These are phyloP conservation scores for Nelumbo lutea DNA, from an alignment of 164 flowering plant species.

Conservation along the genomic window DNA sequence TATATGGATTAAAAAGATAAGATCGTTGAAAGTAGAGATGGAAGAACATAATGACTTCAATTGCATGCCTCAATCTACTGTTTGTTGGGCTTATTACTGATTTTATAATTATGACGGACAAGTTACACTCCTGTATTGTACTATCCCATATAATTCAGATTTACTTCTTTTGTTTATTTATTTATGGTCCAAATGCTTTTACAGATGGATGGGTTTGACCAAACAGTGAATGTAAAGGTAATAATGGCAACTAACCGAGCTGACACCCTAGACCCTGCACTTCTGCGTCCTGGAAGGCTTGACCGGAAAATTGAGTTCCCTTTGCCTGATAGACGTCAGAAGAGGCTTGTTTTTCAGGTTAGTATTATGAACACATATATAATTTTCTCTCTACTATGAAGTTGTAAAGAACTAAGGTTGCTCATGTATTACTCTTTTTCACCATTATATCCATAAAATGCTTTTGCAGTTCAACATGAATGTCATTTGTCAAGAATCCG, in stretches of 20 bases:
- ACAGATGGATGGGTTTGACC: conserved; percentile 99
- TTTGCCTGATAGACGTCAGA: conserved; percentile 91
- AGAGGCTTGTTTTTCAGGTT: conserved; percentile 96
- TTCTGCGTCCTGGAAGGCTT: conserved; percentile 91
- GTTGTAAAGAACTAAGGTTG: too few species aligned
- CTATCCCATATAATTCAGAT: too few species aligned
- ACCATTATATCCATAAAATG: not conserved
- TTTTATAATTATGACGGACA: too few species aligned
- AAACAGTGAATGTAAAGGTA: conserved; percentile 97
- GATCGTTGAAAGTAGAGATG: not conserved
- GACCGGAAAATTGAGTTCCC: conserved; percentile 98
- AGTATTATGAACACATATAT: conserved; percentile 1
- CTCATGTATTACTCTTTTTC: not conserved
- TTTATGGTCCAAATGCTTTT: conserved; percentile 8
- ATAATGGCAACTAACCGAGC: conserved; percentile 99
- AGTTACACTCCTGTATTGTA: too few species aligned
- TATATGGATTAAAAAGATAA: not conserved
- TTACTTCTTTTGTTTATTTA: too few species aligned
- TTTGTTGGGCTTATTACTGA: too few species aligned
- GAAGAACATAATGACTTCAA: not conserved
- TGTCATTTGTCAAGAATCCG: too few species aligned
- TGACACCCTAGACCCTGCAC: conserved; percentile 96
- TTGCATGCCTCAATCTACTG: too few species aligned
- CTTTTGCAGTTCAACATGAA: too few species aligned
- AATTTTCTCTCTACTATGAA: not conserved